Evolutionary conservation across 345 rosid species (phyloP).

Genomic region (Turritis glabra): DNA sequence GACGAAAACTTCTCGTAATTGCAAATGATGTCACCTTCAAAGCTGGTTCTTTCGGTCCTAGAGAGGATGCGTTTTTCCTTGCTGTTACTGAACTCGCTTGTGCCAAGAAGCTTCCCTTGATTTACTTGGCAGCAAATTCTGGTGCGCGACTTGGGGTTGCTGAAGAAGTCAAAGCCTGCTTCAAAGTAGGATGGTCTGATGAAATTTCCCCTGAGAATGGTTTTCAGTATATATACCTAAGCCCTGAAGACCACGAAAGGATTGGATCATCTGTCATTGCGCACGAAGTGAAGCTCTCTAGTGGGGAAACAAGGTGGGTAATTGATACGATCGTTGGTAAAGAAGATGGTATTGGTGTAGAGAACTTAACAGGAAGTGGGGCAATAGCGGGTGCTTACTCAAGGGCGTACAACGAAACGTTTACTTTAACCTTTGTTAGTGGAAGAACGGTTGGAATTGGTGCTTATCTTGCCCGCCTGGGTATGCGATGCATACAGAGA

Average conservation of each 20-base stretch:
- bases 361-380: conserved; percentile 95
- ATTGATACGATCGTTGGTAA: conserved; percentile 93
- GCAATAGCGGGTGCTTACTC: conserved; percentile 99
- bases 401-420: conserved; percentile 93
- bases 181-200: conserved; percentile 95
- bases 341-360: conserved; percentile 97
- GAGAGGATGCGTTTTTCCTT: conserved; percentile 94
- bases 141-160: conserved; percentile 99
- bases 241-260: conserved; percentile 69
- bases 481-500: conserved; percentile 99
- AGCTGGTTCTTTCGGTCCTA: conserved; percentile 98
- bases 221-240: conserved; percentile 84
- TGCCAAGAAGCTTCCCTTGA: conserved; percentile 77
- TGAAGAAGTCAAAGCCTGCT: conserved; percentile 90
- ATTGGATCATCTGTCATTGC: conserved; percentile 84
- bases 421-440: conserved; percentile 92
- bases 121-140: conserved; percentile 97
- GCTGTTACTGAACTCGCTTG: conserved; percentile 97
- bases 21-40: conserved; percentile 95
- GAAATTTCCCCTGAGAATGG: conserved; percentile 87
- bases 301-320: conserved; percentile 90
- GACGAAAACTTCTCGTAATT: conserved; percentile 77
- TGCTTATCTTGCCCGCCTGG: conserved; percentile 97
- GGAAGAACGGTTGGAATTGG: conserved; percentile 98
- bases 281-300: conserved; percentile 72